Evolutionary conservation across 345 rosid genomes (phyloP).

Genomic region (Eucalyptus erythrocorys): DNA sequence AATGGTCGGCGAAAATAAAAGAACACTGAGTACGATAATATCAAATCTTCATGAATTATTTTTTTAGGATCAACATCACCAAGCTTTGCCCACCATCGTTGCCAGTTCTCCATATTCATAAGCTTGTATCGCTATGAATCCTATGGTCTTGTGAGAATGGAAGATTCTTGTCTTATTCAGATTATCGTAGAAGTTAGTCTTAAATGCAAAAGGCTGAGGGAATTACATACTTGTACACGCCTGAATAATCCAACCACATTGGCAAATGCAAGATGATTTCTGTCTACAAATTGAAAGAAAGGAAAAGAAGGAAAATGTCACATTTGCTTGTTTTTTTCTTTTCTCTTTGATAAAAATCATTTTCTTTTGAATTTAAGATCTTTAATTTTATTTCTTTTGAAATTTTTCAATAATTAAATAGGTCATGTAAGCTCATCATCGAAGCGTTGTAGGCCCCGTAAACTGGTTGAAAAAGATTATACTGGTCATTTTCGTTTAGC

Average conservation of each 20-base stretch:
- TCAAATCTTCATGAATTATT: neutral
- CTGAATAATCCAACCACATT: neutral
- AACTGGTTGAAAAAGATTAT: rapidly evolving
- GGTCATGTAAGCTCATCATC: neutral
- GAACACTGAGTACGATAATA: neutral
- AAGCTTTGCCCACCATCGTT: neutral
- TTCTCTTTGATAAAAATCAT: neutral
- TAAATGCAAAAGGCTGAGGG: neutral
- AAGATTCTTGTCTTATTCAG: no score
- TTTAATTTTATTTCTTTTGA: neutral
- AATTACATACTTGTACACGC: neutral
- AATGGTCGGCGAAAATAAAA: neutral
- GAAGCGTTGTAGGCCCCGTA: rapidly evolving
- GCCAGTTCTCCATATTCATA: neutral
- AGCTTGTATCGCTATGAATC: rapidly evolving
- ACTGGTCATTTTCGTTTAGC: neutral
- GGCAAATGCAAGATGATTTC: neutral
- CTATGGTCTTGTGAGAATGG: rapidly evolving
- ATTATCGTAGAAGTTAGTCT: rapidly evolving
- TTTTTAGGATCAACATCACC: neutral
- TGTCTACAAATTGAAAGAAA: neutral
- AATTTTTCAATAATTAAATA: neutral
- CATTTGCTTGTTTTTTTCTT: neutral
- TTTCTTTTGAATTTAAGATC: neutral
- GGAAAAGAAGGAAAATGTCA: neutral